These are phyloP conservation scores for Fraxinus excelsior DNA, from an alignment of 257 asterid genomes.

Conservation along the genomic window DNA sequence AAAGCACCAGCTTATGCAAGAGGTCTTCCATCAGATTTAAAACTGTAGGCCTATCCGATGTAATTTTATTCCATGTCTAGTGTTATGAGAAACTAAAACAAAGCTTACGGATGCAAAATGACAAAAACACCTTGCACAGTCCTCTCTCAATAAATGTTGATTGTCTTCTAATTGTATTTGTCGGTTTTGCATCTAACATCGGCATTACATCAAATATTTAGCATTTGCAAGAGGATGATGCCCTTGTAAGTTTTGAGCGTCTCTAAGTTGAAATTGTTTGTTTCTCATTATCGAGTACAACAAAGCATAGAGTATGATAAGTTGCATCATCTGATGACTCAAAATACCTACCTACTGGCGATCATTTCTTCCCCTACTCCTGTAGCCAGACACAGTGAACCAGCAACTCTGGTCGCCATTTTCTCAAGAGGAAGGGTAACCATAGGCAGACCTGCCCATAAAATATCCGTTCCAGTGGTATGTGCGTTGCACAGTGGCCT, in stretches of 20 bases:
- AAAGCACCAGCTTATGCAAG: background rate
- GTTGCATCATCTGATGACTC: background rate
- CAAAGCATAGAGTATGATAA: background rate
- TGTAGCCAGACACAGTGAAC: slow-evolving; percentile 95
- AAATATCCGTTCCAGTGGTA: slow-evolving; percentile 96
- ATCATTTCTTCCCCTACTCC: slow-evolving; percentile 98
- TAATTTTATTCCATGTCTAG: background rate
- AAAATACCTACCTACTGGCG: slow-evolving; percentile 62
- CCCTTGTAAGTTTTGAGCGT: background rate
- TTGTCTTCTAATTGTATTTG: background rate
- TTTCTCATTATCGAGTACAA: background rate
- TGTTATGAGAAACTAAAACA: background rate
- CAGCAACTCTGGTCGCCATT: slow-evolving; percentile 99
- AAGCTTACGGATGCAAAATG: background rate
- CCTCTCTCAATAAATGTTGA: background rate
- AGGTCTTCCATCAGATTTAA: no score
- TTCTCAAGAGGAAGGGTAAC: slow-evolving; percentile 96
- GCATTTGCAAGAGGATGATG: background rate
- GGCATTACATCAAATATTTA: background rate
- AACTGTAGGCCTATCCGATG: no score
- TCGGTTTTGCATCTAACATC: background rate
- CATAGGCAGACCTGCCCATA: slow-evolving; percentile 99
- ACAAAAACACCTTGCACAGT: background rate
- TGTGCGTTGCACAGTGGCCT: slow-evolving; percentile 99
- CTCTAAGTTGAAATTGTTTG: background rate